Evolutionary conservation across 2,329 filamentous ascomycete genomes (phyloP).

Genomic region (Atkinsonella texensis): DNA sequence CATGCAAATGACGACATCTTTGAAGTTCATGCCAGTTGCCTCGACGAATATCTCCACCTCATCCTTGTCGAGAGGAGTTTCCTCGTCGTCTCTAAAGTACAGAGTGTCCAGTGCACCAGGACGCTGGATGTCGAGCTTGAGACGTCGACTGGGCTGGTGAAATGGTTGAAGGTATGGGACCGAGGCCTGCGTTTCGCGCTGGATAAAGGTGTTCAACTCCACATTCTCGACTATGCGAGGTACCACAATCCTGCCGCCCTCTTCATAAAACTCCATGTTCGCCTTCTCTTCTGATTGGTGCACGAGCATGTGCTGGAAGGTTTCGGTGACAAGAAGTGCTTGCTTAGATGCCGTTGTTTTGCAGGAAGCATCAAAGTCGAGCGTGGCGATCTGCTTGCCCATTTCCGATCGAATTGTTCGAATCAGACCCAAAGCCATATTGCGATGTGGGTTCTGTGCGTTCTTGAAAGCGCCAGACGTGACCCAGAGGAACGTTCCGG

Average conservation of each 20-base stretch:
- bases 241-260: constrained; percentile 16
- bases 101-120: constrained; percentile 26
- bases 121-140: constrained; percentile 26
- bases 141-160: constrained; percentile 19
- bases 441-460: constrained; percentile 24
- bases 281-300: constrained; percentile 5
- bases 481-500: constrained; percentile 27
- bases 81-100: constrained; percentile 26
- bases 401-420: constrained; percentile 35
- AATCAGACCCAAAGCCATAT: constrained; percentile 33
- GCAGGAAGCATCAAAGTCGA: constrained; percentile 29
- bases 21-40: constrained; percentile 32
- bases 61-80: constrained; percentile 18
- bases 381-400: constrained; percentile 29
- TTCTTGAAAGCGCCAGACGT: constrained; percentile 26
- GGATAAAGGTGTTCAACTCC: constrained; percentile 16
- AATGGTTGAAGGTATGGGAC: constrained; percentile 25
- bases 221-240: constrained; percentile 16
- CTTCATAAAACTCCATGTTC: constrained; percentile 20
- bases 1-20: constrained; percentile 32
- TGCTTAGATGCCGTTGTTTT: constrained; percentile 2
- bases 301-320: background rate
- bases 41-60: constrained; percentile 32
- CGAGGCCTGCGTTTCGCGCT: constrained; percentile 14
- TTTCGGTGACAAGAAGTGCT: background rate